Conservation (phyloP, 768 basidiomycete genomes). For the Boletus sp. region DNA sequence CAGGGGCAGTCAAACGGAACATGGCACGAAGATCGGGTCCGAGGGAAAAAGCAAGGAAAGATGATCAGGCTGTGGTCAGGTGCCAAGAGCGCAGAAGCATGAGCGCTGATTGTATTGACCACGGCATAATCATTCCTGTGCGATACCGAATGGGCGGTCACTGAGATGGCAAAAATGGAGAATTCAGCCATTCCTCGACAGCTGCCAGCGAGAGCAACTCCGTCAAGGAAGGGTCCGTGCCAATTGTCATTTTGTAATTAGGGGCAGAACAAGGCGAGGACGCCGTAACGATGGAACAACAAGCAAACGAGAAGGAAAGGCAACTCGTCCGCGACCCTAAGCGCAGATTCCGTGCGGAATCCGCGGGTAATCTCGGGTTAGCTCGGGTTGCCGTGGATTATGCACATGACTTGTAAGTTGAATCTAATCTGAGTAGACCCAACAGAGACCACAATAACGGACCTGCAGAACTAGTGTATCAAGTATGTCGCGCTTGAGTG, state of each 20-base stretch:
- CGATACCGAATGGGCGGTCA: conserved; percentile 3
- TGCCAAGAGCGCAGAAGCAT: conserved; percentile 8
- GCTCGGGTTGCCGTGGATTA: too few species aligned
- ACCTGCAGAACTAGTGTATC: too few species aligned
- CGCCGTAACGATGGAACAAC: conserved; percentile 1
- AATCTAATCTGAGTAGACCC: too few species aligned
- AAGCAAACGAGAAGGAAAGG: not conserved
- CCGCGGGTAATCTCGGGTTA: too few species aligned
- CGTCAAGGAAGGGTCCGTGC: conserved; percentile 1
- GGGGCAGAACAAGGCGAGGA: too few species aligned
- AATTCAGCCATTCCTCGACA: conserved; percentile 14
- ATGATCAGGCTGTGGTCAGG: conserved; percentile 6
- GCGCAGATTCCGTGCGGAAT: too few species aligned
- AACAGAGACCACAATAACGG: too few species aligned
- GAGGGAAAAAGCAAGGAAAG: conserved; percentile 9
- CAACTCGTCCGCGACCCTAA: not conserved
- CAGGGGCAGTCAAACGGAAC: conserved; percentile 24
- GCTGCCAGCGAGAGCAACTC: conserved; percentile 6
- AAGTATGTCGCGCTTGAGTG: too few species aligned
- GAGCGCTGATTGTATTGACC: not conserved
- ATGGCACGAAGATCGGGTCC: conserved; percentile 14
- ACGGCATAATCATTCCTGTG: conserved; percentile 1
- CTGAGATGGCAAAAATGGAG: conserved; percentile 21
- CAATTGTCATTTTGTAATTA: conserved; percentile 14
- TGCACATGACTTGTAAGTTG: too few species aligned